Base-by-base conservation (phyloP, 176 grass and related monocot species). In the Carex kokanica region DNA sequence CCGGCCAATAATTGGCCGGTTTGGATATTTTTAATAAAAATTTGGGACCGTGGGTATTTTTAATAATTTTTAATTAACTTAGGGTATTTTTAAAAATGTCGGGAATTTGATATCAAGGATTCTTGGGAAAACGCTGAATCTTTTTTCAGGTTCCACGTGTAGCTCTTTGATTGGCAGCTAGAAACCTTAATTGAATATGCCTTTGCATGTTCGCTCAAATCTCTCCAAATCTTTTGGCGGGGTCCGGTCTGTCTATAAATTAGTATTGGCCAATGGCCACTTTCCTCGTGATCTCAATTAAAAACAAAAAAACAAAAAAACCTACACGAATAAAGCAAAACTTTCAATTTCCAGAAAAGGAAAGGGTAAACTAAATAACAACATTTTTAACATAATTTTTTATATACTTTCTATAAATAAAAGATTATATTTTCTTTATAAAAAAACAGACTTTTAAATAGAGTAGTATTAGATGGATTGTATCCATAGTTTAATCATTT, bases 201-300 rank as follows among this genome's bases (percentile, higher is more conserved):
- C 2, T 25, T 74, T 51, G 70, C 70, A 74, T 74, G 43, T 74
- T 74, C 41, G 8, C 23, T 0, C 20, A 52, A 49, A 74, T 74
- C 57, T 80, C 78, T 80, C 57, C 55, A 80, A 80, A 80, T 80
- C 54, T 80, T 80, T 60, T 80, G 55, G 78, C 54, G 61, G 78
- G 70, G 4, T n/a, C n/a, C n/a, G n/a, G n/a, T 25, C 20, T 4
- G 21, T 51, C 21, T 60, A 38, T 80, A 80, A 80, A 79, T 40
- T 80, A 80, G 18, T 59, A n/a, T 6, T 13, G 27, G 29, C 20
- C 54, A 27, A 27, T n/a, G n/a, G n/a, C n/a, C n/a, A 29, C 72
- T 40, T 80, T 58, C 52, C 55, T 32, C 53, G 43, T 54, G 77
- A 80, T 80, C 38, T 80, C 5, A 20, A 71, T 15, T 66, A 17